Percentiles rank a stretch among this genome's conserved stretches.
Evolutionary conservation across 192 early-diverging fungal species (phyloP).

Genomic region (Cetraspora pellucida): DNA sequence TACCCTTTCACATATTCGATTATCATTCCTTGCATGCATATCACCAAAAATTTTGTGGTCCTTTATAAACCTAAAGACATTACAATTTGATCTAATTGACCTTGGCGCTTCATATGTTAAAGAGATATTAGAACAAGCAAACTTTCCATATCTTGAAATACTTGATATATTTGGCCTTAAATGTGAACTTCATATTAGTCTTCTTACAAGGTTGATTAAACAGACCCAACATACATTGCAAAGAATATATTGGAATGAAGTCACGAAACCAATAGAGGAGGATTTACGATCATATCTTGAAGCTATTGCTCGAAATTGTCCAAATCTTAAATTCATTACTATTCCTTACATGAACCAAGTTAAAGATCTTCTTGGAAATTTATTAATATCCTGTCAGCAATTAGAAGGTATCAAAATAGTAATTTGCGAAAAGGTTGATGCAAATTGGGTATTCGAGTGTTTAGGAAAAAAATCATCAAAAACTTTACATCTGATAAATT

Average conservation of each 20-base stretch:
- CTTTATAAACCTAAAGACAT: not conserved
- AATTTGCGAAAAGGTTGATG: not conserved
- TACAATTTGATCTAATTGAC: not conserved
- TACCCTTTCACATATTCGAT: not conserved
- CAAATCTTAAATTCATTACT: conserved; percentile 2
- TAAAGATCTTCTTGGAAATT: not conserved
- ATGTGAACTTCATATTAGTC: not conserved
- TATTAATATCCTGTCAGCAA: not conserved
- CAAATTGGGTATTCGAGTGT: not conserved
- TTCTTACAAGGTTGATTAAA: not conserved
- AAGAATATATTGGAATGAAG: not conserved
- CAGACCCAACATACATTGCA: not conserved
- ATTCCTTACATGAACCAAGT: not conserved
- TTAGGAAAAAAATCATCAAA: not conserved
- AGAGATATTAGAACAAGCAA: not conserved
- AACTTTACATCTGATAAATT: not conserved
- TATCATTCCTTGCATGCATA: not conserved
- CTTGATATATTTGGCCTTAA: not conserved
- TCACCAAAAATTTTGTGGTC: not conserved
- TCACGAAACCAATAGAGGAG: not conserved
- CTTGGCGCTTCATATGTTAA: not conserved
- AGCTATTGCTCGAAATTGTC: not conserved
- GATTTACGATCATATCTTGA: not conserved
- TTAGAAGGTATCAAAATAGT: not conserved
- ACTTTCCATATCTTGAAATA: not conserved